Base-by-base conservation (phyloP, 495 filamentous ascomycete genomes). In the Friedmanniomyces simplex region DNA sequence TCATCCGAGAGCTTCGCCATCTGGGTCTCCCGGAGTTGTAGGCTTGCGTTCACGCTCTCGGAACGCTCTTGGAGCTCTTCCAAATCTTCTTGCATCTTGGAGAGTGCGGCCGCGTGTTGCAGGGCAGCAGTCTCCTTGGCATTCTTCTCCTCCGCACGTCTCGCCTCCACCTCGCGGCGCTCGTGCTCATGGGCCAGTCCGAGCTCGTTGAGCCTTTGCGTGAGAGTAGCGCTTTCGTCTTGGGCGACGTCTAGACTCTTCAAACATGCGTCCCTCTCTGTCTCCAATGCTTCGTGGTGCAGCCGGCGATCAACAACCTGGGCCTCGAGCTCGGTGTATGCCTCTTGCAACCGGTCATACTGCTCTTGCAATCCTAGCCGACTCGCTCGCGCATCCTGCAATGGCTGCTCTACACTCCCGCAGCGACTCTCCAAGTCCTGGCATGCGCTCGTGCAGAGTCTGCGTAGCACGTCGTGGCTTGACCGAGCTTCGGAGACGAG, bases 331-430 rank as follows among this genome's bases (percentile, higher is more conserved):
- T 56, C 34, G 14, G 42, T 25, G 13, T 62, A 49, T 11, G 55
- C 50, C 25, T 55, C 32, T 2, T 52, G 55, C 16, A 66, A 52
- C 12, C 63, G 32, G 21, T 54, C 41, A 28, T 66, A 36, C 41
- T 67, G 30, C 16, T 51, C 24, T 50, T 68, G 63, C 0, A 76
- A 50, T 12, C 62, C 61, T 22, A 72, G 62, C 7, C 70, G 70
- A 51, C 74, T 72, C 47, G 66, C 62, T 58, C 74, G 71, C 36
- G 75, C 74, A 14, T 65, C 66, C 18, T 68, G 70, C 8, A 82
- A 61, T 5, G 79, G 80, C 13, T 62, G 67, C 65, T 82, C 79
- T 1, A 72, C 67, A 28, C 71, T 68, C 13, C 70, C 55, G 41
- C 62, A 63, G 42, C 52, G 60, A 0, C 24, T 46, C 51, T 63